Conservation (phyloP, 345 rosid species). For the Linum lewisii region DNA sequence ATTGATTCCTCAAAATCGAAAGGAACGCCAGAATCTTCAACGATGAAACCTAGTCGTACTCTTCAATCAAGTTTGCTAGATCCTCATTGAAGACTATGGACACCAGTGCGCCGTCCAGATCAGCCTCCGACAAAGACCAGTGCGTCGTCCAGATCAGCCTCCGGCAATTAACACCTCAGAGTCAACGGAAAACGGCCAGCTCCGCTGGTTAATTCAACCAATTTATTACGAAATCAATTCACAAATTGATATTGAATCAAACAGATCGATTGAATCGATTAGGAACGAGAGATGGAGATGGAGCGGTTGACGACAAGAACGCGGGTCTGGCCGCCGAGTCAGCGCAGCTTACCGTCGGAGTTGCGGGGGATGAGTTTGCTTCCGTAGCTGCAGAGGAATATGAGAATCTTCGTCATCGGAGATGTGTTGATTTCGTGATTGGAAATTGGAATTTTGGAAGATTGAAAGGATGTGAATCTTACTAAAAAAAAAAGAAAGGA, state of each 20-base stretch:
- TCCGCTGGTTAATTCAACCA: background rate
- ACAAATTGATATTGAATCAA: too few species aligned
- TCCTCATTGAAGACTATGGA: background rate
- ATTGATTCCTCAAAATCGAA: background rate
- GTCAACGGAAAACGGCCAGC: background rate
- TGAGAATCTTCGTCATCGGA: background rate
- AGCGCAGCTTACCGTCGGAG: conserved; percentile 1
- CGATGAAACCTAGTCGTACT: background rate
- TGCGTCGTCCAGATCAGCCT: too few species aligned
- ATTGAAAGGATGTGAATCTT: too few species aligned
- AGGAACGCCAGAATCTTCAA: background rate
- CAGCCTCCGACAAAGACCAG: too few species aligned
- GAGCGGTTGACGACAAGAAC: conserved; percentile 5
- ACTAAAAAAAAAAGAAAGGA: too few species aligned
- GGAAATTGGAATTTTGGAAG: too few species aligned
- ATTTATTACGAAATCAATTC: background rate
- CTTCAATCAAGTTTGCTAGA: background rate
- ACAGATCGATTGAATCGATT: too few species aligned
- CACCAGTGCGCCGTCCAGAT: background rate
- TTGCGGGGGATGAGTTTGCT: background rate
- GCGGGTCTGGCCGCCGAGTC: conserved; percentile 1
- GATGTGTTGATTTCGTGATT: background rate
- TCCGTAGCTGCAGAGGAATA: conserved; percentile 2
- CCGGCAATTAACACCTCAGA: background rate
- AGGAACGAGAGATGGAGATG: conserved; percentile 1